Conservation (phyloP, 2,329 filamentous ascomycete genomes). For the Thelonectria blattea region DNA sequence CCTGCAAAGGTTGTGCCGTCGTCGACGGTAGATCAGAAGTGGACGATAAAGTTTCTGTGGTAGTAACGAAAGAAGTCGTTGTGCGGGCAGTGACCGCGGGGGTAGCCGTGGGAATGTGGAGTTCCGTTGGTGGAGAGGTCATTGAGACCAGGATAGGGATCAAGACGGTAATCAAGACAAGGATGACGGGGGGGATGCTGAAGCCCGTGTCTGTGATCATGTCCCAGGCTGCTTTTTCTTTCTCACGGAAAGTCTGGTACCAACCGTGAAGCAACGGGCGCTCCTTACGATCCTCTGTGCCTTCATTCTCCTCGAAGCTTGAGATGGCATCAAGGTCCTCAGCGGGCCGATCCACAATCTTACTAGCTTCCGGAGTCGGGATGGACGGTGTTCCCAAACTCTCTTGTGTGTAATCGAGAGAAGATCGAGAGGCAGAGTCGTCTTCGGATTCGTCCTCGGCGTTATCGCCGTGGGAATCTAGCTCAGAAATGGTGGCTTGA, state of each 20-base stretch:
- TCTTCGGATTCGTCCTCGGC: constrained; percentile 50
- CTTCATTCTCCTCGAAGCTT: constrained; percentile 15
- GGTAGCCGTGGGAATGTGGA: constrained; percentile 36
- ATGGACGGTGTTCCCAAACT: constrained; percentile 53
- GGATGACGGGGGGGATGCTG: constrained; percentile 34
- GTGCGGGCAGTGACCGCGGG: constrained; percentile 35
- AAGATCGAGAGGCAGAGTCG: constrained; percentile 46
- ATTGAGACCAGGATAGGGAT: constrained; percentile 38
- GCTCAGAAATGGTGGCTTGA: constrained; percentile 24
- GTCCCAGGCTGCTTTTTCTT: constrained; percentile 19
- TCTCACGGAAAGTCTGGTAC: constrained; percentile 25
- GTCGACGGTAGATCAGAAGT: constrained; percentile 22
- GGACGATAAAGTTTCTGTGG: constrained; percentile 29
- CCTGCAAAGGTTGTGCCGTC: constrained; percentile 36
- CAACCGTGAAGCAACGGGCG: constrained; percentile 21
- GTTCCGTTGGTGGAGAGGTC: constrained; percentile 31
- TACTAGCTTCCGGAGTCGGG: constrained; percentile 44
- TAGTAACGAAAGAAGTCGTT: constrained; percentile 27
- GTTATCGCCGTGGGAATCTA: constrained; percentile 28
- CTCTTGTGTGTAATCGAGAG: constrained; percentile 57
- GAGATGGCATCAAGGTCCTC: constrained; percentile 11
- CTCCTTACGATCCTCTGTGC: constrained; percentile 18
- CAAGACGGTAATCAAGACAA: constrained; percentile 33
- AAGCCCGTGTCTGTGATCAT: constrained; percentile 24
- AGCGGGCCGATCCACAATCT: constrained; percentile 32